These are phyloP conservation scores for Mesembryanthemum crystallinum DNA, from an alignment of 148 eudicot genomes.

Conservation along the genomic window DNA sequence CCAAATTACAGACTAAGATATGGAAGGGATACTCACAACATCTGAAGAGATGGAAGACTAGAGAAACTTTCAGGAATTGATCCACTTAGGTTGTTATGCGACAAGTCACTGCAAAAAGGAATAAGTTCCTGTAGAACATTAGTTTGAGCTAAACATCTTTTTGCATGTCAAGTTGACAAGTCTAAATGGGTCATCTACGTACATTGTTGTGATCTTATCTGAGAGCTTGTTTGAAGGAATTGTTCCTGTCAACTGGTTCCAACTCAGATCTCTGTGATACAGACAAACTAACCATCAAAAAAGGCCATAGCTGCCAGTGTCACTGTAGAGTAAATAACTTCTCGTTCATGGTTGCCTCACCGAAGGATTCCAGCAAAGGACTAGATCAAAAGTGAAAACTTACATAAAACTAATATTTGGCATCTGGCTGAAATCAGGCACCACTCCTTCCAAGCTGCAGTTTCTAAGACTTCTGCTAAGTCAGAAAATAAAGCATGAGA, in stretches of 20 bases:
- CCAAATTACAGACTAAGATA: not conserved
- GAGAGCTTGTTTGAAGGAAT: constrained; percentile 67
- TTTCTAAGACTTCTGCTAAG: constrained; percentile 83
- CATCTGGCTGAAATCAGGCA: constrained; percentile 73
- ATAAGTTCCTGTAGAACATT: not conserved
- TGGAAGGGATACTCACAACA: constrained; percentile 47
- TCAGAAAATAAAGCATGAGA: constrained; percentile 12
- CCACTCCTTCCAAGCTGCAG: constrained; percentile 67
- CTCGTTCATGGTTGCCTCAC: not conserved
- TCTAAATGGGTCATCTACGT: constrained; percentile 23
- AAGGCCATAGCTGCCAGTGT: constrained; percentile 6
- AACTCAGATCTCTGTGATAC: constrained; percentile 69
- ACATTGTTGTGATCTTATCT: constrained; percentile 70
- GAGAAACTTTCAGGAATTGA: constrained; percentile 64
- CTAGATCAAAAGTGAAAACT: constrained; percentile 32
- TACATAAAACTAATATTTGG: constrained; percentile 67
- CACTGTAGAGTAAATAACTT: not conserved
- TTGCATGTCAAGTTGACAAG: constrained; percentile 9
- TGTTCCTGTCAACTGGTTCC: constrained; percentile 65
- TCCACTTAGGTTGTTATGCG: constrained; percentile 70
- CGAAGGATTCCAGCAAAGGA: not conserved
- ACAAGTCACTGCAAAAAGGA: constrained; percentile 49
- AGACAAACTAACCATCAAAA: constrained; percentile 7
- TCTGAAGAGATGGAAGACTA: constrained; percentile 65
- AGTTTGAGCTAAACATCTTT: not conserved